Evolutionary conservation across 2,329 filamentous ascomycete genomes (phyloP).

Genomic region (Westerdykella sp.): DNA sequence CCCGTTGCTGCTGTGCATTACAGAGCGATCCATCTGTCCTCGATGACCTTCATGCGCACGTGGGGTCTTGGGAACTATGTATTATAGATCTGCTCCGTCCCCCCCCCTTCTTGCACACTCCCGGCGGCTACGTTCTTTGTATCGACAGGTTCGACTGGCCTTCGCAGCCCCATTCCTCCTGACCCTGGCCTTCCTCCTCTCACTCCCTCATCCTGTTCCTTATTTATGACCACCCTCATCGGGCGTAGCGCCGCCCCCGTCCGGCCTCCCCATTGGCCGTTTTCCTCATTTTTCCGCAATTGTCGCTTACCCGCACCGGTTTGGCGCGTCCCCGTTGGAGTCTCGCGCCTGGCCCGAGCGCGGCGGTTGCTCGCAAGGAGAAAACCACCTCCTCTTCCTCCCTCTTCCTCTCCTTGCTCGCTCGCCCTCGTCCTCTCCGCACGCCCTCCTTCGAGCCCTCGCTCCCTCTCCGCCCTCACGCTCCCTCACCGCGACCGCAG

Average conservation of each 20-base stretch:
- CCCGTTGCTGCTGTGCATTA: too few relatives aligned
- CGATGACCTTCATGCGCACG: too few relatives aligned
- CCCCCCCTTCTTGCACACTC: too few relatives aligned
- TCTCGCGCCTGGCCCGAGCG: slow-evolving; percentile 1
- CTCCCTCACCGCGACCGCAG: slow-evolving; percentile 41
- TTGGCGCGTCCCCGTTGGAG: background rate
- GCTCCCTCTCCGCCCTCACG: slow-evolving; percentile 8
- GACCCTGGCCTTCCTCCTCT: background rate
- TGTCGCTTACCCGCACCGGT: background rate
- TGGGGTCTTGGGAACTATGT: too few relatives aligned
- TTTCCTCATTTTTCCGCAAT: background rate
- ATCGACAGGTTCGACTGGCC: too few relatives aligned
- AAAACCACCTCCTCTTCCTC: slow-evolving; percentile 7
- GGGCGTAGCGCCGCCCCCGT: background rate
- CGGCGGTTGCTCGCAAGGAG: background rate
- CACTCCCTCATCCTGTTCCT: background rate
- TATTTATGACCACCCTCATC: background rate
- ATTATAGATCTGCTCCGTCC: too few relatives aligned
- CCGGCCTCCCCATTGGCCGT: background rate
- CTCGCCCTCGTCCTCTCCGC: slow-evolving; percentile 9
- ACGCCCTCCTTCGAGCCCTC: slow-evolving; percentile 30
- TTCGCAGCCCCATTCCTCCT: background rate
- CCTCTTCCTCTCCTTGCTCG: slow-evolving; percentile 13
- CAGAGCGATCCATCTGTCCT: too few relatives aligned
- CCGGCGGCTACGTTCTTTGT: too few relatives aligned